Percentiles rank a stretch among this genome's conserved stretches.
Evolutionary conservation across 768 basidiomycete genomes (phyloP).

Genomic region (Termitomyces sp.): DNA sequence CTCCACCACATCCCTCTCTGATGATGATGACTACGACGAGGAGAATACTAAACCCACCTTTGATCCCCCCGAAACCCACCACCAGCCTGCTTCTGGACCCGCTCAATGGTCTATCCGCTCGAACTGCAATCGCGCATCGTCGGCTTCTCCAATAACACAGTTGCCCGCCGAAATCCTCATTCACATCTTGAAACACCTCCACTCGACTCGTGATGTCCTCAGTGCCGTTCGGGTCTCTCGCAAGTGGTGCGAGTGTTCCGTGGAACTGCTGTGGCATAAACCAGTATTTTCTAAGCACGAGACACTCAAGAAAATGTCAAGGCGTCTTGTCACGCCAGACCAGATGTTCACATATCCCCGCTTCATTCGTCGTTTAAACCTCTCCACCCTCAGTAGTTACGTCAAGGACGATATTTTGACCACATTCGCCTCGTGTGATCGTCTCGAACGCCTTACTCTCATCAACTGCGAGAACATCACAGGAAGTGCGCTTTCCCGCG

Average conservation of each 20-base stretch:
- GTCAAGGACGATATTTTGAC: conserved; percentile 72
- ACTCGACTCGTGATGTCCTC: conserved; percentile 68
- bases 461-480: conserved; percentile 71
- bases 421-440: conserved; percentile 65
- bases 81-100: conserved; percentile 42
- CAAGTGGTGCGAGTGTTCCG: conserved; percentile 93
- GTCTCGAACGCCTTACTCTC: conserved; percentile 85
- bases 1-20: conserved; percentile 74
- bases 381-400: conserved; percentile 61
- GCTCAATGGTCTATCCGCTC: conserved; percentile 53
- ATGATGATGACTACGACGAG: conserved; percentile 62
- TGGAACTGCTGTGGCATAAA: conserved; percentile 92
- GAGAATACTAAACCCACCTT: conserved; percentile 40
- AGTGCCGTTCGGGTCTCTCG: conserved; percentile 76
- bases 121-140: conserved; percentile 15
- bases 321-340: conserved; percentile 53
- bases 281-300: conserved; percentile 66
- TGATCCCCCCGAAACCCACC: conserved; percentile 36
- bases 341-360: conserved; percentile 83
- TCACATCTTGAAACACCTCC: conserved; percentile 83
- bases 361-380: conserved; percentile 90
- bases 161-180: conserved; percentile 91
- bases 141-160: conserved; percentile 52
- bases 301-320: conserved; percentile 75
- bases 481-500: conserved; percentile 51